These are phyloP conservation scores for Luzula sylvatica DNA, from an alignment of 176 grass and related monocot genomes.

Conservation along the genomic window DNA sequence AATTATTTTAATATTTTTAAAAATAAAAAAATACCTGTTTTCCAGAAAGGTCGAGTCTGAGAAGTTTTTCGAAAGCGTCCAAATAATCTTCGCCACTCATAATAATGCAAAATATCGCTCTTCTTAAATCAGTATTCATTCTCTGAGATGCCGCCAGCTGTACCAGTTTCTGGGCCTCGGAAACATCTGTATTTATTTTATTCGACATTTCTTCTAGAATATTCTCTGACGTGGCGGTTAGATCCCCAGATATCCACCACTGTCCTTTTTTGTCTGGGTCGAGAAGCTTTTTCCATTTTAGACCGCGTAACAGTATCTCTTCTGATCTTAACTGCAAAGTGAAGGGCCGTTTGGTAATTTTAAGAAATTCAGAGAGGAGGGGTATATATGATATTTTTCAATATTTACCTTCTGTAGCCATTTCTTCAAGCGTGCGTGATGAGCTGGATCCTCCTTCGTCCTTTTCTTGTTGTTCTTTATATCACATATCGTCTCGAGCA, in stretches of 20 bases:
- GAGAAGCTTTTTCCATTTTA: constrained; percentile 74
- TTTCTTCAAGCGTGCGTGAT: constrained; percentile 73
- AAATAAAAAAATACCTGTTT: constrained; percentile 50
- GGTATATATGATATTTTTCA: too few species aligned
- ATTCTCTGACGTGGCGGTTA: constrained; percentile 22
- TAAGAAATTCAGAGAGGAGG: too few species aligned
- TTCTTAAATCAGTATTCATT: constrained; percentile 84
- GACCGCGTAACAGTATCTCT: constrained; percentile 55
- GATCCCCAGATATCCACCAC: constrained; percentile 82
- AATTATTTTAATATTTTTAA: constrained; percentile 5
- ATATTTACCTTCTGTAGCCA: constrained; percentile 85
- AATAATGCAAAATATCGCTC: constrained; percentile 93
- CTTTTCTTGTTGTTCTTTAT: constrained; percentile 96
- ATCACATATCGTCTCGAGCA: constrained; percentile 87
- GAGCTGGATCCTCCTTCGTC: constrained; percentile 58
- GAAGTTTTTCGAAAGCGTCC: constrained; percentile 96
- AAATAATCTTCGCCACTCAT: constrained; percentile 87
- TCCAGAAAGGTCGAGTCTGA: constrained; percentile 70
- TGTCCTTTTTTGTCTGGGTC: constrained; percentile 91
- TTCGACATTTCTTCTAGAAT: constrained; percentile 38
- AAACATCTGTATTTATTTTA: constrained; percentile 51
- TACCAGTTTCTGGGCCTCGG: constrained; percentile 73
- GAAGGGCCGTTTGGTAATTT: too few species aligned
- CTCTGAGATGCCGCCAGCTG: constrained; percentile 70
- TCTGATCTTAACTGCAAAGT: constrained; percentile 46